These are phyloP conservation scores for Ustilago tritici DNA, from an alignment of 1,284 basidiomycete genomes.

Conservation along the genomic window DNA sequence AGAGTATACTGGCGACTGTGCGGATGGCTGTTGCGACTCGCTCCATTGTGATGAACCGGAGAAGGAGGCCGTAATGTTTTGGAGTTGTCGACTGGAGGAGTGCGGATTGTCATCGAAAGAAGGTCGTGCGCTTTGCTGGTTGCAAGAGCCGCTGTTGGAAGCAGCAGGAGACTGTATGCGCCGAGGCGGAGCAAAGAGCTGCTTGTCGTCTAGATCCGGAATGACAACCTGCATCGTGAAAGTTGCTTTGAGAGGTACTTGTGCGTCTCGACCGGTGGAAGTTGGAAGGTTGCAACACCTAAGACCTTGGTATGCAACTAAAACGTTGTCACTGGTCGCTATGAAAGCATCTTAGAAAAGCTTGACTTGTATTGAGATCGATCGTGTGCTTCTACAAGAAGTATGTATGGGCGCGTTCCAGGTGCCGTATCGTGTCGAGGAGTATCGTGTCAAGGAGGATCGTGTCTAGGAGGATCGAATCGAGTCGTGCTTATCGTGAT, in stretches of 20 bases:
- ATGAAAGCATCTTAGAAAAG: not conserved
- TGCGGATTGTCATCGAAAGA: constrained; percentile 35
- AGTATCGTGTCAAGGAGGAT: not conserved
- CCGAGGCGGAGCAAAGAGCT: constrained; percentile 45
- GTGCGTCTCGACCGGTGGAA: not conserved
- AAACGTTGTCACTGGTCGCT: not conserved
- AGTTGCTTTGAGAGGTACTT: not conserved
- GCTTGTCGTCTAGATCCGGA: constrained; percentile 66
- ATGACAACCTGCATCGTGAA: constrained; percentile 64
- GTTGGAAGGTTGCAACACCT: not conserved
- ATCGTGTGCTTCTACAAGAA: not conserved
- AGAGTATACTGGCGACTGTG: constrained; percentile 34
- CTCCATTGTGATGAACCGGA: constrained; percentile 13
- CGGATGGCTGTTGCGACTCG: constrained; percentile 25
- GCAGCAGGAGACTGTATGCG: constrained; percentile 33
- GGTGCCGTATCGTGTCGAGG: not conserved
- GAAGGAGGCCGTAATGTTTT: constrained; percentile 34
- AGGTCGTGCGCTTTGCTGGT: constrained; percentile 14
- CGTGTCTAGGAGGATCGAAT: not conserved
- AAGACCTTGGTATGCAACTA: not conserved
- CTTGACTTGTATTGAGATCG: not conserved
- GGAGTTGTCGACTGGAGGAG: constrained; percentile 44
- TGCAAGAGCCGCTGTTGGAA: constrained; percentile 20
- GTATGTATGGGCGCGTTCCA: not conserved
- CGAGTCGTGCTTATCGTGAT: not conserved